Base-by-base conservation (phyloP, 768 basidiomycete genomes). In the Pisolithus tinctorius region DNA sequence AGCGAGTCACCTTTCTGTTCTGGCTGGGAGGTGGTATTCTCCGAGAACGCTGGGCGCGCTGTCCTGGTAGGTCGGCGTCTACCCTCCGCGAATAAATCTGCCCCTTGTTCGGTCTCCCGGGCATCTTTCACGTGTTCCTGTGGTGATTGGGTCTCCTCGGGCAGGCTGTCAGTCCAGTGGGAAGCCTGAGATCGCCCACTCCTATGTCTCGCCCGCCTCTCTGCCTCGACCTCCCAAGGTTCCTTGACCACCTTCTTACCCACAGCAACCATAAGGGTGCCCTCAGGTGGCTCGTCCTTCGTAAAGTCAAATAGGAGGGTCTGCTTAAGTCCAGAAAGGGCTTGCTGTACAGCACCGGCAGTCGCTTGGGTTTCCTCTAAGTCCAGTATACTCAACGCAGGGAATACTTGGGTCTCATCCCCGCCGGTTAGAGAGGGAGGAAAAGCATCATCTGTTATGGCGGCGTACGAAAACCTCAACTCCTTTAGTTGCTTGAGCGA, bases 31-130 rank as follows among this genome's bases (percentile, higher is more conserved):
- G 40, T 27, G 13, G 49, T 17, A 9, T 64, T 55, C 4, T 63
- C 60, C 2, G 62, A 53, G 5, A 65, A 60, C 45, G 61, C 65
- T n/a, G 75, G 74, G 16, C 78, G 79, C 5, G 70, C 71, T 0
- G 82, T 84, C 52, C 82, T 71, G 20, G 82, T 81, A 17, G 84
- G 76, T 34, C 86, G 71, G 57, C 76, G 79, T 16, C 82, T 86
- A 17, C 86, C 88, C 58, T 89, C 89, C 0, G 86, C 86, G 29
- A 84, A 61, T 45, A 89, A 62, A 1, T 86, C 86, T 53, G 82
- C 82, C 59, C 89, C 86, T 0, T 84, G 85, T 53, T 88, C 86
- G 29, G 86, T 74, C 57, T 90, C 88, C 87, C 87, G 89, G n/a
- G 74, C 63, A 60, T 89, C 88, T 60, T 86, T 88, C 10, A 72